Evolutionary conservation across 257 asterid genomes (phyloP), one percentile per base, ranked within the genome.

Genomic region (Echites panduratus): DNA sequence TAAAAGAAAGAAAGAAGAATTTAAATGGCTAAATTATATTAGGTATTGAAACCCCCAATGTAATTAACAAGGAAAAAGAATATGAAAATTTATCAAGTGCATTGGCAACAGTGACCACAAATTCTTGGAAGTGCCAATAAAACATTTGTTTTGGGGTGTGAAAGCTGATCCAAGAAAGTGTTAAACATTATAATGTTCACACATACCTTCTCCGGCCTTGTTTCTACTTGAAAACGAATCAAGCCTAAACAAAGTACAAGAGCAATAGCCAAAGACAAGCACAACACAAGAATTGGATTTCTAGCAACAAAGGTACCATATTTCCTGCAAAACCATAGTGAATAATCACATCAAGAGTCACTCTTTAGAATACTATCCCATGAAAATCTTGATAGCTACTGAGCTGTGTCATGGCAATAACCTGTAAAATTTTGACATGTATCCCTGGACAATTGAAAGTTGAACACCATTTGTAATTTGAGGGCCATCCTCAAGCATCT

Each of bases 221-320:
- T 95, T 89, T 95, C 99, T 43, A 95, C 97, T 79, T 85, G 85
- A 85, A 95, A 90, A 67, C 92, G 98, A 71, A 92, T 80, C 70
- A 95, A 89, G 77, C 99, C 98, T 62, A 95, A 79, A 88, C 97
- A 95, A 75, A 95, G 96, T 79, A 87, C 79, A 68, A 89, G 85
- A 82, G 92, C 91, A 45, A 90, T 59, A 68, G 79, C 85, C 81
- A 92, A 77, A 7, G 99, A 95, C 4, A 92, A 89, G 78, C 95
- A 92, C 84, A 95, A 75, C 40, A 95, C 96, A 72, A 90, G 92
- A 68, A 77, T 27, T 22, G 98, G 98, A 85, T 92, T 85, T 84
- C 99, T 89, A 53, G 99, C 99, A 79, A 95, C 99, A 97, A 95
- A 90, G 71, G 98, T 92, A 65, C 99, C 99, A 62, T 95, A 95